A percentile compares a stretch with the other conserved stretches of the same genome.
Evolutionary conservation across 1,139 yeast species (phyloP).

Genomic region (Taphrina deformans): DNA sequence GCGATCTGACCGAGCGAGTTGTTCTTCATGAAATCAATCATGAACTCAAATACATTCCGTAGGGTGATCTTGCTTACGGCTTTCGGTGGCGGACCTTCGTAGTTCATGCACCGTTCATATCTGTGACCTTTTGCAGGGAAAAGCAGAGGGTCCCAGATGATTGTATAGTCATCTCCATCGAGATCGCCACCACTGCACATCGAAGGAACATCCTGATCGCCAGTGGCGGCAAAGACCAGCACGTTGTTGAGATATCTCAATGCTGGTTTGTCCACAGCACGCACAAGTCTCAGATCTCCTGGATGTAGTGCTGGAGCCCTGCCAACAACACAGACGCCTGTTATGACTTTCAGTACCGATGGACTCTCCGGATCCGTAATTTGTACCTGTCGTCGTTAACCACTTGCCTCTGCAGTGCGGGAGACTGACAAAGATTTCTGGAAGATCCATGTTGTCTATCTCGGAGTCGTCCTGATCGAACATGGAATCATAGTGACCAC

Average conservation of each 20-base stretch:
- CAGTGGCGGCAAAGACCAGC: constrained; percentile 33
- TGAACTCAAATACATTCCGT: constrained; percentile 27
- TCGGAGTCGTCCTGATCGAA: constrained; percentile 11
- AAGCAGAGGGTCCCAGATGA: constrained; percentile 35
- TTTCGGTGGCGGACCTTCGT: constrained; percentile 14
- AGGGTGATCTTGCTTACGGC: neutral
- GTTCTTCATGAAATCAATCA: constrained; percentile 34
- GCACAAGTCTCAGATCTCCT: constrained; percentile 35
- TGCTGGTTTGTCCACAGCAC: constrained; percentile 33
- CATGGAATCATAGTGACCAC: constrained; percentile 32
- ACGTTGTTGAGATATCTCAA: constrained; percentile 34
- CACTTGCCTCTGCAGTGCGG: neutral
- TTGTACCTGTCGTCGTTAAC: constrained; percentile 5
- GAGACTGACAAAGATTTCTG: constrained; percentile 32
- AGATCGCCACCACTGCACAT: constrained; percentile 38
- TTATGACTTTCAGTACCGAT: constrained; percentile 19
- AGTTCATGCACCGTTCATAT: constrained; percentile 20
- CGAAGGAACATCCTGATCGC: constrained; percentile 34
- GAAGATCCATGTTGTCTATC: constrained; percentile 19
- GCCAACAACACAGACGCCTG: constrained; percentile 34
- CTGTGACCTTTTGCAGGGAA: constrained; percentile 34
- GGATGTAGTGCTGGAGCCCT: constrained; percentile 36
- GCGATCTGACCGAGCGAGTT: constrained; percentile 35
- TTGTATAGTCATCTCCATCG: constrained; percentile 37
- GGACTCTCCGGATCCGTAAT: neutral